Conservation (phyloP, 2,329 filamentous ascomycete species). For the Fusarium solani-melongenae region DNA sequence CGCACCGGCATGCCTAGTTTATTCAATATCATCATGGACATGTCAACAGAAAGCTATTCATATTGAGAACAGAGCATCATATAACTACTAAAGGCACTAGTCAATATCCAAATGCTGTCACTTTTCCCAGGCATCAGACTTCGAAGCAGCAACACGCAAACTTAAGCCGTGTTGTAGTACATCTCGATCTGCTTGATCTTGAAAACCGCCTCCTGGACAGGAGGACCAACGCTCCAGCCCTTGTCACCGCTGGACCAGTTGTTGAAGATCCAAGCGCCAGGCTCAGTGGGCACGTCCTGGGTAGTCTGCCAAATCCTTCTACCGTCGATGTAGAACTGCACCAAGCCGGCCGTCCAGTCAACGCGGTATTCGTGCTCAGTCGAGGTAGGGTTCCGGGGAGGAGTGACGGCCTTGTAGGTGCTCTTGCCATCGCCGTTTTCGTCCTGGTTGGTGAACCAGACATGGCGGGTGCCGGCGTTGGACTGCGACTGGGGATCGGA, state of each 20-base stretch:
- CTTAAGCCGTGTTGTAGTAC: conserved; percentile 46
- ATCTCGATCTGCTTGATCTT: conserved; percentile 46
- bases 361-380: conserved; percentile 48
- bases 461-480: conserved; percentile 38
- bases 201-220: conserved; percentile 41
- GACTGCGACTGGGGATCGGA: conserved; percentile 43
- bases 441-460: conserved; percentile 49
- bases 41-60: not conserved
- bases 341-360: conserved; percentile 43
- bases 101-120: not conserved
- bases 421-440: conserved; percentile 31
- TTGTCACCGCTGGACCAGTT: conserved; percentile 48
- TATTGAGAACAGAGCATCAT: not conserved
- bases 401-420: conserved; percentile 23
- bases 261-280: conserved; percentile 46
- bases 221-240: conserved; percentile 46
- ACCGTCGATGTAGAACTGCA: conserved; percentile 44
- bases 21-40: not conserved
- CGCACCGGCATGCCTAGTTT: not conserved
- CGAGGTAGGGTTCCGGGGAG: conserved; percentile 36
- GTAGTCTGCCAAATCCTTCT: conserved; percentile 41
- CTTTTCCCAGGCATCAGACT: not conserved
- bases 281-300: conserved; percentile 37
- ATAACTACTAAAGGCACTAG: not conserved
- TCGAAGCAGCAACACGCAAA: not conserved